Percentiles rank a stretch among this genome's conserved stretches.
phyloP scores from a whole-genome alignment of 2,329 filamentous ascomycete genomes.

The Monosporascus sp. region DNA sequence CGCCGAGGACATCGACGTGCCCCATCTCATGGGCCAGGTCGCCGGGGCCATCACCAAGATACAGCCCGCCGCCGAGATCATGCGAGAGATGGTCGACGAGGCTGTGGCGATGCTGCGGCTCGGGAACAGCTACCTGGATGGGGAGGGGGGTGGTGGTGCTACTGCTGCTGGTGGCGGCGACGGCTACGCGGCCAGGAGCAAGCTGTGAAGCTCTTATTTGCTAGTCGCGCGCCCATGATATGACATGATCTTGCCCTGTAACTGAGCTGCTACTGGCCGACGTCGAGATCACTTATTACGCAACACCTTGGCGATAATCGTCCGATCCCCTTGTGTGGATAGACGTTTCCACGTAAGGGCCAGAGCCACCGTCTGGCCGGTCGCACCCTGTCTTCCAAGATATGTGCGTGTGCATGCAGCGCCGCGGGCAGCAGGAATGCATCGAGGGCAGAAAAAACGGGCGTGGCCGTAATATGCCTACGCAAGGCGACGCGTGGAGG shows the following conservation, averaged over 20 bases:
- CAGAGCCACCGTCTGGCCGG: too few species aligned
- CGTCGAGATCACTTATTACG: too few species aligned
- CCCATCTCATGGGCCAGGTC: slow-evolving; percentile 92
- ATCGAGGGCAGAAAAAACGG: too few species aligned
- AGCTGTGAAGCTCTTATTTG: slow-evolving; percentile 26
- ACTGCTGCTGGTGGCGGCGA: slow-evolving; percentile 14
- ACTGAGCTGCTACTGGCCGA: too few species aligned
- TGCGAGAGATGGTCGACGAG: slow-evolving; percentile 83
- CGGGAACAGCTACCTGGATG: slow-evolving; percentile 53
- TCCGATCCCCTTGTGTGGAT: too few species aligned
- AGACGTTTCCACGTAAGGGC: too few species aligned
- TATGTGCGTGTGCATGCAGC: background rate
- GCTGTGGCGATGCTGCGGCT: slow-evolving; percentile 62
- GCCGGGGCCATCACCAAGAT: slow-evolving; percentile 71
- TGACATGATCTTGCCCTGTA: too few species aligned
- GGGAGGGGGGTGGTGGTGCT: slow-evolving; percentile 14
- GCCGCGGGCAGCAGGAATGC: background rate
- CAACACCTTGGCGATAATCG: background rate
- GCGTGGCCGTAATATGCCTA: too few species aligned
- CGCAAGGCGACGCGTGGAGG: too few species aligned
- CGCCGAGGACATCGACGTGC: slow-evolving; percentile 76
- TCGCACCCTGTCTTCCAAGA: background rate
- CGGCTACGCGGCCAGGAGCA: slow-evolving; percentile 27
- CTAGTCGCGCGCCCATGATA: too few species aligned
- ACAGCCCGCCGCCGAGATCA: slow-evolving; percentile 76